Conservation (phyloP, 768 basidiomycete species). For the Collybia nuda region DNA sequence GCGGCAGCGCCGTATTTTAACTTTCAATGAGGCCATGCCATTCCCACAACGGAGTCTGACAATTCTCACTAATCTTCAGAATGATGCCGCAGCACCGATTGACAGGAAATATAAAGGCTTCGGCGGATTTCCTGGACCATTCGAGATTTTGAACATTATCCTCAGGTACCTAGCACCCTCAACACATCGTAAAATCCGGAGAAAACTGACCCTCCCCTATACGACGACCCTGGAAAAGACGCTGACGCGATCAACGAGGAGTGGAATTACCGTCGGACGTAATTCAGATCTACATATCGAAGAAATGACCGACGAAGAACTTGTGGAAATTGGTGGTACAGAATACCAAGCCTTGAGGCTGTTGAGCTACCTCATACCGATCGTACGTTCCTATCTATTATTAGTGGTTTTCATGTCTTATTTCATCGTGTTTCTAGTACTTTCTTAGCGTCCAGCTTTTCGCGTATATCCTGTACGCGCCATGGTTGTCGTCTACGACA, state of each 20-base stretch:
- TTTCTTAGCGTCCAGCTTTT: constrained; percentile 58
- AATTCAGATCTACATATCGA: constrained; percentile 59
- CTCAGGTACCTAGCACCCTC: constrained; percentile 42
- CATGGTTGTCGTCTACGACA: constrained; percentile 50
- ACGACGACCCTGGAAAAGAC: constrained; percentile 39
- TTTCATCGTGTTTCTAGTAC: constrained; percentile 47
- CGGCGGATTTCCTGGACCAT: constrained; percentile 50
- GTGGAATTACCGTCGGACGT: constrained; percentile 48
- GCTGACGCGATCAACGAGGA: constrained; percentile 33
- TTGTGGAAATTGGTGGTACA: constrained; percentile 74
- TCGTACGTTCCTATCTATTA: constrained; percentile 27
- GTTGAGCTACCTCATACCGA: constrained; percentile 48
- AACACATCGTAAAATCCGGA: constrained; percentile 40
- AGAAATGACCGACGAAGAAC: constrained; percentile 59
- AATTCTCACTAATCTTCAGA: constrained; percentile 17
- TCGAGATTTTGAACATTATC: constrained; percentile 33
- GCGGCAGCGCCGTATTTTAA: constrained; percentile 3
- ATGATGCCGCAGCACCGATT: too few species aligned
- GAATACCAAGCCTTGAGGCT: constrained; percentile 67
- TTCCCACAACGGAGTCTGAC: constrained; percentile 31
- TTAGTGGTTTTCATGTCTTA: not conserved
- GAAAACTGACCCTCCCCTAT: constrained; percentile 51
- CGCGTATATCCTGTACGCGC: constrained; percentile 56
- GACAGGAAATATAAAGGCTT: constrained; percentile 35
- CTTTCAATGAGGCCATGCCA: constrained; percentile 18